phyloP scores from a whole-genome alignment of 345 rosid genomes.

The Citrus sp. region DNA sequence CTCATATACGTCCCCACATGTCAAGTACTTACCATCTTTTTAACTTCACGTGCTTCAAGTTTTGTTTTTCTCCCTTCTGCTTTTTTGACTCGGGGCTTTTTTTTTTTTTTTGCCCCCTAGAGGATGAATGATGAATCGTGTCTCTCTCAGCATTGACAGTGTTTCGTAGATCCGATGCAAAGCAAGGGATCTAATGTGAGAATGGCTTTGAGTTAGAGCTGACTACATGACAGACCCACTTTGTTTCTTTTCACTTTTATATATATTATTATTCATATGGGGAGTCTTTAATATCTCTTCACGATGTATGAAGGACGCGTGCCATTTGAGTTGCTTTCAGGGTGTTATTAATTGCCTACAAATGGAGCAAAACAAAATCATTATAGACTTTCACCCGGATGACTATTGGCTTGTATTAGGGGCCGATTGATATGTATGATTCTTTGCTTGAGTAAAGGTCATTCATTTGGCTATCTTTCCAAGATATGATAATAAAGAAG shows the following conservation, averaged over 20 bases:
- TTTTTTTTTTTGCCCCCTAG: neutral
- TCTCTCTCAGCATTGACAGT: slow-evolving; percentile 16
- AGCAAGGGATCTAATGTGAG: slow-evolving; percentile 8
- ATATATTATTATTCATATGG: neutral
- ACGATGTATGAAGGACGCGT: neutral
- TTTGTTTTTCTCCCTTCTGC: neutral
- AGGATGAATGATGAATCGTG: neutral
- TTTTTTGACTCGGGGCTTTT: neutral
- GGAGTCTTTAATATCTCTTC: neutral
- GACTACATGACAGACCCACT: slow-evolving; percentile 6
- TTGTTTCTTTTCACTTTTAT: neutral
- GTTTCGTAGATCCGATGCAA: slow-evolving; percentile 37
- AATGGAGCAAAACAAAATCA: too few species aligned
- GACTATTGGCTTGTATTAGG: neutral
- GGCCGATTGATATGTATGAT: neutral
- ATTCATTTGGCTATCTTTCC: neutral
- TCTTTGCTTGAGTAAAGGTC: neutral
- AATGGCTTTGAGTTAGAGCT: neutral
- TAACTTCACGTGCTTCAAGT: slow-evolving; percentile 5
- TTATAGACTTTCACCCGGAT: neutral
- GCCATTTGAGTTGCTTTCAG: neutral
- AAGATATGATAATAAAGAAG: neutral
- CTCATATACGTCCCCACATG: slow-evolving; percentile 8
- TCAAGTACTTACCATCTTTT: neutral
- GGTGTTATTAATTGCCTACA: too few species aligned